phyloP scores from a whole-genome alignment of 257 asterid genomes.

The Plectranthus barbatus region DNA sequence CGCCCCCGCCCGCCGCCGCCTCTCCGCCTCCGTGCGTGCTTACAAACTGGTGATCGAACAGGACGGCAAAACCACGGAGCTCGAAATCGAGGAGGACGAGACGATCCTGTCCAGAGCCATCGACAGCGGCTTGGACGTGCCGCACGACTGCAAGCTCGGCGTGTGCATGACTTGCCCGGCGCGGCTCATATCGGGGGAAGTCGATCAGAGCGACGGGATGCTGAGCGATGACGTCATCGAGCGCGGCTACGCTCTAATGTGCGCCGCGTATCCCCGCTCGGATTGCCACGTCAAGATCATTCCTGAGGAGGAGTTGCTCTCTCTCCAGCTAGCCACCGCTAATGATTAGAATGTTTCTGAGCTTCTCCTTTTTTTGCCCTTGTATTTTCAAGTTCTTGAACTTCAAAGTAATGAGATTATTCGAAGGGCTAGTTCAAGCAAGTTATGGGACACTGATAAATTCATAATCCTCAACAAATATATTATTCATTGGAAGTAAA shows the following conservation, averaged over 20 bases:
- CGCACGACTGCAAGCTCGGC: slow-evolving; percentile 92
- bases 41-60: slow-evolving; percentile 72
- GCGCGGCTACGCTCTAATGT: slow-evolving; percentile 68
- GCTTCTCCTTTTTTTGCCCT: neutral
- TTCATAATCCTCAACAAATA: too few species aligned
- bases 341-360: slow-evolving; percentile 38
- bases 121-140: slow-evolving; percentile 51
- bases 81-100: slow-evolving; percentile 77
- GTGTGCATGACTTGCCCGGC: slow-evolving; percentile 99
- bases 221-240: slow-evolving; percentile 93
- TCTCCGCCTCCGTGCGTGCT: slow-evolving; percentile 23
- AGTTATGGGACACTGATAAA: too few species aligned
- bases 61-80: slow-evolving; percentile 40
- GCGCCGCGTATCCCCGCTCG: slow-evolving; percentile 78
- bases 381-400: too few species aligned
- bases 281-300: slow-evolving; percentile 65
- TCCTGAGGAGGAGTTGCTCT: slow-evolving; percentile 83
- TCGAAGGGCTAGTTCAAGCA: too few species aligned
- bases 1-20: slow-evolving; percentile 8
- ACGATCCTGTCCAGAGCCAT: slow-evolving; percentile 69
- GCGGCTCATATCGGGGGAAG: slow-evolving; percentile 55
- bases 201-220: slow-evolving; percentile 97
- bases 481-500: too few species aligned
- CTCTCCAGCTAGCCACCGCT: slow-evolving; percentile 90
- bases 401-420: too few species aligned